These are phyloP conservation scores for Monosporozyma servazzii DNA, from an alignment of 805 yeast genomes.

Conservation along the genomic window DNA sequence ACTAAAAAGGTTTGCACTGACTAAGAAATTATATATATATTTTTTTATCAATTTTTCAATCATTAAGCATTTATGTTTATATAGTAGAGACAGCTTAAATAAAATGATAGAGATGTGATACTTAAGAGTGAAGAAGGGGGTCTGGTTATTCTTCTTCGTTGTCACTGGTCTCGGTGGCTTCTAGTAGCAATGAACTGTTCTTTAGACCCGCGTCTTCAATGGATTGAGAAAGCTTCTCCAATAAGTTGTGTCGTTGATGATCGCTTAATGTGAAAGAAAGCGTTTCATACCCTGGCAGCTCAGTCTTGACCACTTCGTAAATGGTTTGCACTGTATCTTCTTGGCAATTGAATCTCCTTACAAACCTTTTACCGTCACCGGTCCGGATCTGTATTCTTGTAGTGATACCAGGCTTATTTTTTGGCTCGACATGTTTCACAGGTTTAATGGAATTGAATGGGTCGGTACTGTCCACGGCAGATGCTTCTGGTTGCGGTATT, in stretches of 20 bases:
- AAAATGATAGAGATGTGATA: neutral
- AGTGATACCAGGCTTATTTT: conserved; percentile 39
- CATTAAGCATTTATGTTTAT: neutral
- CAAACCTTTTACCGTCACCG: conserved; percentile 76
- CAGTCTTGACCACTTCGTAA: conserved; percentile 58
- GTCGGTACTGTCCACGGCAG: conserved; percentile 30
- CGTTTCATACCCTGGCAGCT: conserved; percentile 35
- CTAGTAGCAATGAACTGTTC: conserved; percentile 74
- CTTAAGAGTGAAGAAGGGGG: neutral
- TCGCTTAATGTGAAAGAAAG: conserved; percentile 47
- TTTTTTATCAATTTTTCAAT: neutral
- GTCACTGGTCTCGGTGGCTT: conserved; percentile 20
- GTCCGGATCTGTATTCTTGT: conserved; percentile 84
- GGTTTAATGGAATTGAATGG: conserved; percentile 44
- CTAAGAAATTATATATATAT: neutral
- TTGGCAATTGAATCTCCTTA: conserved; percentile 51
- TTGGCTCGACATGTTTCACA: conserved; percentile 53
- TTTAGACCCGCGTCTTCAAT: conserved; percentile 69
- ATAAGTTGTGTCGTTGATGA: conserved; percentile 49
- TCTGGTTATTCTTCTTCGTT: neutral
- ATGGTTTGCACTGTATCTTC: conserved; percentile 50
- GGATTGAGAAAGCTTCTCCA: conserved; percentile 42
- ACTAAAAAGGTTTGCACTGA: neutral
- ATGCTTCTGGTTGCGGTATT: neutral
- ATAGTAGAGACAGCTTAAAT: neutral